Percentiles rank a stretch among this genome's conserved stretches.
Evolutionary conservation across 495 filamentous ascomycete species (phyloP).

Genomic region (Platismatia glauca): DNA sequence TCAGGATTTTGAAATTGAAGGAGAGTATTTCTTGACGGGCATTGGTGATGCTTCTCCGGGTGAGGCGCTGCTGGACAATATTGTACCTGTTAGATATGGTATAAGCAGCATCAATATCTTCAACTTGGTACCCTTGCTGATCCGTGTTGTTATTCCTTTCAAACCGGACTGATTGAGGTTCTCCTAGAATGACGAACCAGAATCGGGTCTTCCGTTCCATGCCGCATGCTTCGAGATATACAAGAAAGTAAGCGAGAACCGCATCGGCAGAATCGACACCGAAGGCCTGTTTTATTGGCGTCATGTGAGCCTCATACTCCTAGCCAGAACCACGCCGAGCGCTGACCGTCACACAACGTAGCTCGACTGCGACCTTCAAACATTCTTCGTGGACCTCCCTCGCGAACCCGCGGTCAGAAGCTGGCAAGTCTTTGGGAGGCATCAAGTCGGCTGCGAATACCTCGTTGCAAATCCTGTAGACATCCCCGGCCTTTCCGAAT

Average conservation of each 20-base stretch:
- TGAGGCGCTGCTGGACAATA: not conserved
- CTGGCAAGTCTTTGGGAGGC: not conserved
- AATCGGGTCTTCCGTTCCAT: slow-evolving; percentile 1
- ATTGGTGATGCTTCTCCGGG: not conserved
- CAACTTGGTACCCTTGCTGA: not conserved
- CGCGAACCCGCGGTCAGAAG: not conserved
- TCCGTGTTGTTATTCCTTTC: not conserved
- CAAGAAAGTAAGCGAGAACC: not conserved
- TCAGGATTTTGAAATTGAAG: slow-evolving; percentile 4
- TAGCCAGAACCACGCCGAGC: too few species aligned
- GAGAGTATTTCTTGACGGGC: not conserved
- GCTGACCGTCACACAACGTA: not conserved
- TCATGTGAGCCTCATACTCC: not conserved
- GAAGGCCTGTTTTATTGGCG: not conserved
- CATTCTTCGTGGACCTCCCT: not conserved
- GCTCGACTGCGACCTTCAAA: not conserved
- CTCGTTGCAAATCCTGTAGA: slow-evolving; percentile 5
- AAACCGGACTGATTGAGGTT: not conserved
- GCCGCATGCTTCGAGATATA: slow-evolving; percentile 6
- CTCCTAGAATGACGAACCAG: not conserved
- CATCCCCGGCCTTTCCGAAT: not conserved
- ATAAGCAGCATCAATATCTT: not conserved
- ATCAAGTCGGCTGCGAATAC: not conserved
- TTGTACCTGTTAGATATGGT: not conserved
- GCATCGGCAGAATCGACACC: not conserved